phyloP scores from a whole-genome alignment of 805 yeast genomes.

The Cyberlindnera maclurae region DNA sequence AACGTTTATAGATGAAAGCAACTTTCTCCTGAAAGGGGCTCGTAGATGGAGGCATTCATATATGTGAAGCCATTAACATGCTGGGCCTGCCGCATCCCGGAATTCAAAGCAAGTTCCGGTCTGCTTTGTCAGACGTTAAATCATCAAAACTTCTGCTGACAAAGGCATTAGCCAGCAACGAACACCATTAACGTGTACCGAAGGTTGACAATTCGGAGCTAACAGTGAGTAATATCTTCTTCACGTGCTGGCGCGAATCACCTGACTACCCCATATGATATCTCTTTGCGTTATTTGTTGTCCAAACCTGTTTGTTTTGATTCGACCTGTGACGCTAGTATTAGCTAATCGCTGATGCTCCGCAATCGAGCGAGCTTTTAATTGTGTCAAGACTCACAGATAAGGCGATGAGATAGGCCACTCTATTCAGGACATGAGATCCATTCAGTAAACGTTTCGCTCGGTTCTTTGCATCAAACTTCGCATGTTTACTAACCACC shows the following conservation, averaged over 20 bases:
- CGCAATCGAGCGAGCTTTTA: background rate
- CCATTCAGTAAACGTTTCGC: background rate
- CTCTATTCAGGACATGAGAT: background rate
- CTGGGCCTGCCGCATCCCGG: too few species aligned
- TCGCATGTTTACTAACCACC: background rate
- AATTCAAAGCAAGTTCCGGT: background rate
- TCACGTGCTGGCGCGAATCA: background rate
- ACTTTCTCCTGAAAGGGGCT: background rate
- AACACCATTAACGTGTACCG: background rate
- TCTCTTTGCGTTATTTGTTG: background rate
- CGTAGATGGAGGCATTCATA: background rate
- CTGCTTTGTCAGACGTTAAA: slow-evolving; percentile 2
- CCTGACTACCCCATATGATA: background rate
- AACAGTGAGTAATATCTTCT: background rate
- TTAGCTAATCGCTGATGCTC: slow-evolving; percentile 1
- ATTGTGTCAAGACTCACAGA: background rate
- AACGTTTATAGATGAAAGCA: slow-evolving; percentile 44
- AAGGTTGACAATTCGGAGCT: background rate
- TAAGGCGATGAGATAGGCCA: background rate
- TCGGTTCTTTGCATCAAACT: background rate
- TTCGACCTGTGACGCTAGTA: background rate
- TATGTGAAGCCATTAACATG: background rate
- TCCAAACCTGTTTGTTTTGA: background rate
- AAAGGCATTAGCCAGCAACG: background rate
- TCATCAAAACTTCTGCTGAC: background rate